Percentiles rank a stretch among this genome's conserved stretches.
Conservation (phyloP, 768 basidiomycete species). For the Myochromella boudieri region DNA sequence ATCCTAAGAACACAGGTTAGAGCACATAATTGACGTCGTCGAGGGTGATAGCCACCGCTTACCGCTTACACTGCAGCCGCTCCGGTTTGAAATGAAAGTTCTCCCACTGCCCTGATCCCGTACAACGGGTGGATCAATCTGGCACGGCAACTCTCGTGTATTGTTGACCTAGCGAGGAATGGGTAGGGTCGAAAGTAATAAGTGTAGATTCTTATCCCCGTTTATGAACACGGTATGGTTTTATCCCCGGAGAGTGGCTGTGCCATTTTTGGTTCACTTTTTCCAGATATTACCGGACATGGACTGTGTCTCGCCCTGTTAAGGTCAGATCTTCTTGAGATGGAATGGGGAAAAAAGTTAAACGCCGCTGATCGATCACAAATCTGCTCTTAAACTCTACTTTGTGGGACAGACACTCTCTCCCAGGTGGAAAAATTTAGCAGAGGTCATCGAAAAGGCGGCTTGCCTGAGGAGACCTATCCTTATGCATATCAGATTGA, state of each 20-base stretch:
- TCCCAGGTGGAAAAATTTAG: no score
- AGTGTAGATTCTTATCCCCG: conserved; percentile 12
- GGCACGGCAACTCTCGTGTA: conserved; percentile 20
- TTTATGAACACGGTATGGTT: conserved; percentile 23
- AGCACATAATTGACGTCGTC: background rate
- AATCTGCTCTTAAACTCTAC: no score
- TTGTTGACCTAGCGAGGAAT: conserved; percentile 7
- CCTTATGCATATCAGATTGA: no score
- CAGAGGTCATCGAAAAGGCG: no score
- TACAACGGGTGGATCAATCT: conserved; percentile 11
- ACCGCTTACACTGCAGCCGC: background rate
- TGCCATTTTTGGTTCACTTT: no score
- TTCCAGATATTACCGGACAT: no score
- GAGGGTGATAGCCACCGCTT: background rate
- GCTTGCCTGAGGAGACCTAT: no score
- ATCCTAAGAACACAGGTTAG: conserved; percentile 1
- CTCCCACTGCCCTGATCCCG: conserved; percentile 10
- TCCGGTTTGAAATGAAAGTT: conserved; percentile 8
- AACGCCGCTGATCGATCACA: conserved; percentile 35
- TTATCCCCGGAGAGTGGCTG: conserved; percentile 20
- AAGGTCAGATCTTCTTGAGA: conserved; percentile 11
- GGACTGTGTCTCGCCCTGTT: no score
- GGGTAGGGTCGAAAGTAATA: conserved; percentile 4
- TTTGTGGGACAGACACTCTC: no score
- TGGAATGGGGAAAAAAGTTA: conserved; percentile 31